Percentiles rank a stretch among this genome's conserved stretches.
Evolutionary conservation across 2,329 filamentous ascomycete genomes (phyloP).

Genomic region (Leptographium lundbergii): DNA sequence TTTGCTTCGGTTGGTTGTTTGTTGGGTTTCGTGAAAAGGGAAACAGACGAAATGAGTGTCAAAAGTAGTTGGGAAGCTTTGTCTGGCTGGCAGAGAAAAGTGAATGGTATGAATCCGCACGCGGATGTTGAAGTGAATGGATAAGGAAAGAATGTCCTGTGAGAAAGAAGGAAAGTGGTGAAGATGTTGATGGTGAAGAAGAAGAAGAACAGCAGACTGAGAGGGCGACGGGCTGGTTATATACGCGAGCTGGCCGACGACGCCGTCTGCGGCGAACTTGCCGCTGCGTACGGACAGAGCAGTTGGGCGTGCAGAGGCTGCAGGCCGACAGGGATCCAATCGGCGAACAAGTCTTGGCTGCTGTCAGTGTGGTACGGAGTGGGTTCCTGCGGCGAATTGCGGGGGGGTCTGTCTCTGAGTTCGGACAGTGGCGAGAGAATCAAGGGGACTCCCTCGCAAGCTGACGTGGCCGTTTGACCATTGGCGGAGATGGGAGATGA

Average conservation of each 20-base stretch:
- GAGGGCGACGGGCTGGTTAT: background rate
- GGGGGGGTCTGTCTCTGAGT: background rate
- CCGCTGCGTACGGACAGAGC: no score
- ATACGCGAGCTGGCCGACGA: background rate
- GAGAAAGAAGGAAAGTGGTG: background rate
- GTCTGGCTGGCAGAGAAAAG: background rate
- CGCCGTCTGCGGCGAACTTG: no score
- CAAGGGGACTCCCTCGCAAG: background rate
- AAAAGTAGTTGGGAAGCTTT: background rate
- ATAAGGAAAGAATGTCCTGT: background rate
- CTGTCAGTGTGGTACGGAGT: background rate
- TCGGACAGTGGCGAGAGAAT: background rate
- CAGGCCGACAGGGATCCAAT: no score
- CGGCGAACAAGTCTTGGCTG: no score
- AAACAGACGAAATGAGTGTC: background rate
- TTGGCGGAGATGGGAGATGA: background rate
- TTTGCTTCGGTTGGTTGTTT: no score
- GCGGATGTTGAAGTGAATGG: background rate
- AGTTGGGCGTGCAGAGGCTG: no score
- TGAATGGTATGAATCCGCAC: background rate
- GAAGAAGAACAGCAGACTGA: background rate
- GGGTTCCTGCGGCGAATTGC: background rate
- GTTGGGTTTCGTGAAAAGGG: background rate
- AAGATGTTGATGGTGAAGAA: background rate
- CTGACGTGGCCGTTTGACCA: background rate